Percentiles rank a stretch among this genome's conserved stretches.
These are phyloP conservation scores for Saccharum hybrid DNA, from an alignment of 202 grass and related monocot genomes.

Conservation along the genomic window DNA sequence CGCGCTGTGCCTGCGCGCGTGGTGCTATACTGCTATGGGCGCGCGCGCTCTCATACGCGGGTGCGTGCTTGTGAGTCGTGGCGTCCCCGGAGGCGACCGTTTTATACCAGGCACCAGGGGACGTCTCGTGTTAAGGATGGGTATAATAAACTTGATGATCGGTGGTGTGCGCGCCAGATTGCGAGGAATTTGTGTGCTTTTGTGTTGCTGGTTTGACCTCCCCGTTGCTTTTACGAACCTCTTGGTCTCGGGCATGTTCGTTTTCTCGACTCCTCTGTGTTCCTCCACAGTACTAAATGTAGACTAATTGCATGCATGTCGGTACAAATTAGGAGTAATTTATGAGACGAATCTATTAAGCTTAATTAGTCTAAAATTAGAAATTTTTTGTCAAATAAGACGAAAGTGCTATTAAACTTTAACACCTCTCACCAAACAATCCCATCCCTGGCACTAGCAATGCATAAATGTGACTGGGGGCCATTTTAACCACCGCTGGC, in stretches of 20 bases:
- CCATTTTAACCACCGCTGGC: slow-evolving; percentile 3
- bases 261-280: background rate
- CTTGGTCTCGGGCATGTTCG: background rate
- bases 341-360: too few species aligned
- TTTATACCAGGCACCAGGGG: slow-evolving; percentile 35
- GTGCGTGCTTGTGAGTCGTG: slow-evolving; percentile 11
- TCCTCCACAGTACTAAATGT: too few species aligned
- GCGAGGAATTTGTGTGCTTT: slow-evolving; percentile 1
- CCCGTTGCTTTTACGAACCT: background rate
- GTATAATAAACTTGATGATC: background rate
- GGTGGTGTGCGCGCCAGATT: background rate
- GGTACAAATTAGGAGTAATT: too few species aligned
- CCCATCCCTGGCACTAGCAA: background rate
- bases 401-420: too few species aligned
- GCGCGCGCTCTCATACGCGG: slow-evolving; percentile 11
- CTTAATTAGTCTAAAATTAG: too few species aligned
- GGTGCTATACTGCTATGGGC: slow-evolving; percentile 24
- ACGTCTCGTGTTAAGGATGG: slow-evolving; percentile 19
- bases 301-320: too few species aligned
- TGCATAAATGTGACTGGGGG: slow-evolving; percentile 8
- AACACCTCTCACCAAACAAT: too few species aligned
- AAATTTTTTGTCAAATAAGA: too few species aligned
- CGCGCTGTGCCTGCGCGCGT: background rate
- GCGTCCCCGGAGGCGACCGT: slow-evolving; percentile 26
- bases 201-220: slow-evolving; percentile 31